phyloP scores from a whole-genome alignment of 176 grass and related monocot genomes.

The Eragrostis nindensis region DNA sequence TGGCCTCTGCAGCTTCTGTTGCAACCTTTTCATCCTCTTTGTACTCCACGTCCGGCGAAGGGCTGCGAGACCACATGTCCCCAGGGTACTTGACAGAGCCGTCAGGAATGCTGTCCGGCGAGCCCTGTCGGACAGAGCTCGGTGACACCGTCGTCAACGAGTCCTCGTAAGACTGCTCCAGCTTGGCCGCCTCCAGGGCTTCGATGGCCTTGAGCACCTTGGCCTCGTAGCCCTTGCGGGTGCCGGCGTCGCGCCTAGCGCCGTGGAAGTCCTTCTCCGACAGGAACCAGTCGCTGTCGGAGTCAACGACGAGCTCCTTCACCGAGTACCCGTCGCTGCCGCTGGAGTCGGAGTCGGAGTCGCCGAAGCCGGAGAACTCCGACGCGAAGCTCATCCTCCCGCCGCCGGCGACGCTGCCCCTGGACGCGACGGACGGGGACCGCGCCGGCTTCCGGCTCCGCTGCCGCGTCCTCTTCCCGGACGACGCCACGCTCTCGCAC shows the following conservation, averaged over 20 bases:
- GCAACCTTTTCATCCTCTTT: conserved; percentile 21
- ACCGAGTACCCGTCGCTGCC: conserved; percentile 93
- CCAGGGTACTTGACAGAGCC: conserved; percentile 43
- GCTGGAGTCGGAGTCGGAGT: conserved; percentile 85
- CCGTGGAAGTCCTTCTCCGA: conserved; percentile 70
- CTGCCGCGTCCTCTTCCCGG: conserved; percentile 16
- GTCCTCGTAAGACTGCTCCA: conserved; percentile 41
- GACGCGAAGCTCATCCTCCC: conserved; percentile 53
- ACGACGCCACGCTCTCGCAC: conserved; percentile 26
- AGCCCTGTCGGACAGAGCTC: conserved; percentile 27
- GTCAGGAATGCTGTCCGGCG: conserved; percentile 42
- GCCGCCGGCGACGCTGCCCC: conserved; percentile 11
- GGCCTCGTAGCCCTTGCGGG: conserved; percentile 36
- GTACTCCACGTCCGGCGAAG: conserved; percentile 51
- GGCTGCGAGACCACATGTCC: conserved; percentile 63
- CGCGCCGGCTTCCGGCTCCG: neutral
- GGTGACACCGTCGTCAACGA: conserved; percentile 40
- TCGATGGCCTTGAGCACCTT: conserved; percentile 58
- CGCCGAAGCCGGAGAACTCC: conserved; percentile 64
- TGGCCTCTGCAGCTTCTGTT: conserved; percentile 17
- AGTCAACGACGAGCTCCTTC: conserved; percentile 81
- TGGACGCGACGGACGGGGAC: conserved; percentile 16
- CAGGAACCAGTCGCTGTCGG: conserved; percentile 85
- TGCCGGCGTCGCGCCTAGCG: conserved; percentile 13
- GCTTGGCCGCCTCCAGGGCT: conserved; percentile 17